These are phyloP conservation scores for Hymenoscyphus scutula DNA, from an alignment of 2,329 filamentous ascomycete species.

Conservation along the genomic window DNA sequence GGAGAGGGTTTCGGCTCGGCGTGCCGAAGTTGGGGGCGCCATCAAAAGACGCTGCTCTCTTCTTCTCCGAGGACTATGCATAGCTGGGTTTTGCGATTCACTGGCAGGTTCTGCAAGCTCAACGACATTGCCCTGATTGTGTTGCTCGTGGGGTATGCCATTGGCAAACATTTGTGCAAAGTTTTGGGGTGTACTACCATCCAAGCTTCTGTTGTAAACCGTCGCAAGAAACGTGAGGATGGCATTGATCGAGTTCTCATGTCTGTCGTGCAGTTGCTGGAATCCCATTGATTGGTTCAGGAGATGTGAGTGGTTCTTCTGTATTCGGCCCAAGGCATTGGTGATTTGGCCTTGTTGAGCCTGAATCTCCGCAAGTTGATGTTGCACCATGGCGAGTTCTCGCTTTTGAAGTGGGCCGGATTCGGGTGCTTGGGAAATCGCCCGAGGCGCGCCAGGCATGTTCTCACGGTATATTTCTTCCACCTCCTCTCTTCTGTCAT, in stretches of 20 bases:
- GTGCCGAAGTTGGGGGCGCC: conserved; percentile 28
- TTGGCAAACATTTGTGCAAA: conserved; percentile 81
- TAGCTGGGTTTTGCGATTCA: conserved; percentile 27
- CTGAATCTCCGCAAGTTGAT: conserved; percentile 78
- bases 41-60: conserved; percentile 35
- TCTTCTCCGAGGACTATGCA: conserved; percentile 31
- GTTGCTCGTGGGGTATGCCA: conserved; percentile 60
- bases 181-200: conserved; percentile 75
- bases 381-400: conserved; percentile 73
- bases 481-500: conserved; percentile 50
- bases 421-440: conserved; percentile 36
- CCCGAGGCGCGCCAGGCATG: conserved; percentile 43
- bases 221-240: conserved; percentile 96
- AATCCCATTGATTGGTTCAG: conserved; percentile 87
- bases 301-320: conserved; percentile 82
- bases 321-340: conserved; percentile 73
- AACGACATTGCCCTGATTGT: conserved; percentile 55
- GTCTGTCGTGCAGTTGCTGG: conserved; percentile 88
- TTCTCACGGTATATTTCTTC: conserved; percentile 40
- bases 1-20: conserved; percentile 23
- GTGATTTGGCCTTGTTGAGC: conserved; percentile 86
- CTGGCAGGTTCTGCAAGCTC: conserved; percentile 56
- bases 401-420: conserved; percentile 57
- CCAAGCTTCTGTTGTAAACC: conserved; percentile 90
- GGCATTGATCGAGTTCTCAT: conserved; percentile 98